Base-by-base conservation (phyloP, 2,329 filamentous ascomycete species). In the Triangularia verruculosa region DNA sequence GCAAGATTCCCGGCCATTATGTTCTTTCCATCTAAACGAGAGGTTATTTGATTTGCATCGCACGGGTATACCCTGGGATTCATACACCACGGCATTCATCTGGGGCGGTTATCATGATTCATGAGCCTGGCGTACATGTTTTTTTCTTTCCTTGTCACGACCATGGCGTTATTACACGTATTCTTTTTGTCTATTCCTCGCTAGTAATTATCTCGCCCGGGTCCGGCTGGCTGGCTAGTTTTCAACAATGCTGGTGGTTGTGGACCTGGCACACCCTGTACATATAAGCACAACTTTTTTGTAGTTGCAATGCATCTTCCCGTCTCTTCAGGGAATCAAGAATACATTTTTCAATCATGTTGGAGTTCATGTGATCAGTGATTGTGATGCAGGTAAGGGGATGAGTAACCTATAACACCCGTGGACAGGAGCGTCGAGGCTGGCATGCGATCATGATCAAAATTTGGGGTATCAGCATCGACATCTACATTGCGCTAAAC, bases 1-100 rank as follows among this genome's bases (percentile, higher is more conserved):
- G 92, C 73, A 93, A 91, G 78, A 80, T 82, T 61, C 86, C 84
- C 71, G 87, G 88, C 74, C 90, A 91, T 72, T 91, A 92, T 75
- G 89, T 93, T 73, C 82, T 93, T 72, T 93, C 90, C 66, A 80
- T 92, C 72, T 92, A 78, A 79, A 59, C 13, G 54, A 61, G n/a
- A 17, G 54, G 68, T 63, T 64, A 54, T 69, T 60, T 69, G 65
- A 69, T 69, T 60, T 63, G 69, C 68, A 71, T 70, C 59, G 60
- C 63, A 62, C 51, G 65, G 59, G 65, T 39, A 64, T 69, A 67
- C 64, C 57, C 61, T 56, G 64, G 59, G 12, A 7, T 54, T 15
- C 4, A 25, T 15, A n/a, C 22, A 54, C 51, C 51, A 57, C 39
- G 34, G 61, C 32, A 60, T 56, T 70, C 67, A 61, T 65, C 43